Base-by-base conservation (phyloP, 1,139 yeast species). In the Torulaspora pretoriensis region DNA sequence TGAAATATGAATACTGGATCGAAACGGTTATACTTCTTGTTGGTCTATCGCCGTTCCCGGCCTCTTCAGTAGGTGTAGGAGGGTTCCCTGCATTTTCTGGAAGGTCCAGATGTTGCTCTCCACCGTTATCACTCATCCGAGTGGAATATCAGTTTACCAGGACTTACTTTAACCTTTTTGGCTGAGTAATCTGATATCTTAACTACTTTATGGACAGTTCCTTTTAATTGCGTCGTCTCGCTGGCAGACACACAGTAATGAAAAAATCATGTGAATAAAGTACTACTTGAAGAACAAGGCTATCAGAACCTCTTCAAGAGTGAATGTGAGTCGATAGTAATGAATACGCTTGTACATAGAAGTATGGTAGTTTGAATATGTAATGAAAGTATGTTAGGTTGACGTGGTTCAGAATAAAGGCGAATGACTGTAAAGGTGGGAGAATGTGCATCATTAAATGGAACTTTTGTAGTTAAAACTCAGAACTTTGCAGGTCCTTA, bases 1-100 rank as follows among this genome's bases (percentile, higher is more conserved):
- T 52, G 7, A 54, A 37, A 27, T 54, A 57, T 3, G 63, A 56
- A 37, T 61, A 61, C 38, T 61, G 63, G 12, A 61, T 58, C n/a
- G 64, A 56, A 0, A 61, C 63, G 1, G 63, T 60, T 17, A 61
- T 57, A 43, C 55, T 54, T 33, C 60, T 49, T 6, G 59, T 56
- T n/a, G 52, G 47, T 31, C 49, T 32, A 13, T 37, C 40, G 23
- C 41, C 34, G 19, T 17, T 30, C 4, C 29, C 27, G 8, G 23
- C 17, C 17, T 43, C 43, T 19, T 25, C 14, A 9, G 42, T 35
- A 8, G 46, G 35, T 3, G 42, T 23, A 8, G 46, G 35, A 16
- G 46, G 47, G 38, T 40, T 43, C 13, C 38, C 44, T 25, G 40
- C 13, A 16, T 35, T 35, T 29, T 42, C 42, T 14, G 50, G 29